Evolutionary conservation across 805 yeast genomes (phyloP).

Genomic region (Metschnikowia cubensis): DNA sequence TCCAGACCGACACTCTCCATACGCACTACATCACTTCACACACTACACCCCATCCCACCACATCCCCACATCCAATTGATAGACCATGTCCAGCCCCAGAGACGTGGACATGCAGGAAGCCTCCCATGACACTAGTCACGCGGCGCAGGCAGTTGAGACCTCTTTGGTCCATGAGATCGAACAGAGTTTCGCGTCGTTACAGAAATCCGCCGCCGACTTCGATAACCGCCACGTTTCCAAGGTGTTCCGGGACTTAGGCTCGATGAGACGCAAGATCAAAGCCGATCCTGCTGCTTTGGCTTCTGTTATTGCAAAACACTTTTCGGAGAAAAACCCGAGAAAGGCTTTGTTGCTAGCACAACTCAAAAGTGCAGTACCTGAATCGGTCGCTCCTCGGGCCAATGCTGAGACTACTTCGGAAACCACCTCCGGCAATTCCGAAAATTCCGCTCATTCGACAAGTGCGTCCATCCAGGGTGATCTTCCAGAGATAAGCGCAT

Average conservation of each 20-base stretch:
- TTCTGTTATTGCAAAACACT: slow-evolving; percentile 50
- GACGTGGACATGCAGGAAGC: slow-evolving; percentile 20
- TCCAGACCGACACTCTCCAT: not conserved
- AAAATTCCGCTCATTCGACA: slow-evolving; percentile 20
- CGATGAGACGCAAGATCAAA: slow-evolving; percentile 62
- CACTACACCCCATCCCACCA: no score
- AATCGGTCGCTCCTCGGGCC: slow-evolving; percentile 9
- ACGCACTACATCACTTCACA: not conserved
- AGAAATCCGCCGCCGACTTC: slow-evolving; percentile 62
- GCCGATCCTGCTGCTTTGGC: slow-evolving; percentile 44
- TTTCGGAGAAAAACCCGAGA: slow-evolving; percentile 47
- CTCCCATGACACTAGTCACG: not conserved
- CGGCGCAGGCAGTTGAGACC: slow-evolving; percentile 1
- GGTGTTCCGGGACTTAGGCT: slow-evolving; percentile 77
- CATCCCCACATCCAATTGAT: not conserved
- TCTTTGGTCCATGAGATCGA: slow-evolving; percentile 34
- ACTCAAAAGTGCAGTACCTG: slow-evolving; percentile 27
- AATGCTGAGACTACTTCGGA: no score
- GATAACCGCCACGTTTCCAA: slow-evolving; percentile 87
- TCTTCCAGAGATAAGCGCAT: slow-evolving; percentile 77
- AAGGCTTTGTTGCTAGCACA: slow-evolving; percentile 32
- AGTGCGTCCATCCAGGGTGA: slow-evolving; percentile 25
- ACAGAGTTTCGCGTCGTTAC: slow-evolving; percentile 43
- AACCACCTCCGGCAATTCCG: no score
- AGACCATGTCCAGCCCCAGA: slow-evolving; percentile 5